Evolutionary conservation across 768 basidiomycete genomes (phyloP).

Genomic region (Agaricus bisporus): DNA sequence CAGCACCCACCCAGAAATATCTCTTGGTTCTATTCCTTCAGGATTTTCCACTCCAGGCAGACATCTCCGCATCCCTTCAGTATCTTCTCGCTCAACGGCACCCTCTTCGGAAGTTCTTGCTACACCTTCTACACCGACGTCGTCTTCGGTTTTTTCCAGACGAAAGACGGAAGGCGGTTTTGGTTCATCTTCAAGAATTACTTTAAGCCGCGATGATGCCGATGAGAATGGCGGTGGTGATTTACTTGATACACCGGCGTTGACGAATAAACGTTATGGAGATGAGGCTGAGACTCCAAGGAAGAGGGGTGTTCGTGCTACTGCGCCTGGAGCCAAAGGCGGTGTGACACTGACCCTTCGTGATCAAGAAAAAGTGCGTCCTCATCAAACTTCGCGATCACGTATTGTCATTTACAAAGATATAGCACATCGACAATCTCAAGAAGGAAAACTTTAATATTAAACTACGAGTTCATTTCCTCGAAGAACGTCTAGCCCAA

Average conservation of each 20-base stretch:
- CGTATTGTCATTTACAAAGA: neutral
- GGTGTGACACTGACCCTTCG: slow-evolving; percentile 66
- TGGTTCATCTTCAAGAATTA: slow-evolving; percentile 22
- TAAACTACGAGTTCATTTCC: slow-evolving; percentile 92
- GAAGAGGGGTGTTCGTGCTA: slow-evolving; percentile 25
- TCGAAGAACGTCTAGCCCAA: slow-evolving; percentile 87
- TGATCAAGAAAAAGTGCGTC: slow-evolving; percentile 89
- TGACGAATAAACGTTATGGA: slow-evolving; percentile 34
- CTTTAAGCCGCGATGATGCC: slow-evolving; percentile 6
- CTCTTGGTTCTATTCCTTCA: slow-evolving; percentile 49
- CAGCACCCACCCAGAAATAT: slow-evolving; percentile 48
- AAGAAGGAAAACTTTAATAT: slow-evolving; percentile 98
- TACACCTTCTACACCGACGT: slow-evolving; percentile 43
- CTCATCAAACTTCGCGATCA: neutral
- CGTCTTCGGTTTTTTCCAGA: slow-evolving; percentile 22
- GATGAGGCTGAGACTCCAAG: slow-evolving; percentile 1
- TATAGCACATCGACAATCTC: slow-evolving; percentile 87
- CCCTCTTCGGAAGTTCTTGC: slow-evolving; percentile 43
- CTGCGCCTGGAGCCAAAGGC: slow-evolving; percentile 34
- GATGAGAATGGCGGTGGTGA: slow-evolving; percentile 32
- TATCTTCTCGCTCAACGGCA: slow-evolving; percentile 46
- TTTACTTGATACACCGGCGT: slow-evolving; percentile 49
- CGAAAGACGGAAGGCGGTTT: slow-evolving; percentile 37
- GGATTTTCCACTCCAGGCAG: slow-evolving; percentile 48
- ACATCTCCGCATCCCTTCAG: slow-evolving; percentile 38